Evolutionary conservation across 176 grass and related monocot species (phyloP).

Genomic region (Cenchrus fungigraminus): DNA sequence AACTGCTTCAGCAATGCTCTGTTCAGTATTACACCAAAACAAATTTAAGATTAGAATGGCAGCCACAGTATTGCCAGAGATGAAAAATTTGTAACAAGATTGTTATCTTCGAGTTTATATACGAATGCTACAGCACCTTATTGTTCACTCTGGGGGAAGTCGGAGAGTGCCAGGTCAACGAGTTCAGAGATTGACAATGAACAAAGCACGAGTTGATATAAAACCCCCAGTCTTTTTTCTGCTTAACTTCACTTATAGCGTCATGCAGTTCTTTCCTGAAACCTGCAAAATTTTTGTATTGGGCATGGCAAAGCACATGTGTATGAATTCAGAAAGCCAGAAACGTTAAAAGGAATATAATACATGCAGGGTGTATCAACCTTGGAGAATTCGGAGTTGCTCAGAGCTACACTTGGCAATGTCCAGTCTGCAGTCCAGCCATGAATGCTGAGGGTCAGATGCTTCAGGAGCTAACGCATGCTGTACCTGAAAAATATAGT

Average conservation of each 20-base stretch:
- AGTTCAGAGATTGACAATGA: conserved; percentile 70
- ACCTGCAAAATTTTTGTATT: conserved; percentile 44
- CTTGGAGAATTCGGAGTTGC: conserved; percentile 76
- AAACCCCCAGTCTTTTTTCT: conserved; percentile 69
- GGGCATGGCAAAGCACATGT: background rate
- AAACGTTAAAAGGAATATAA: background rate
- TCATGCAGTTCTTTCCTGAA: conserved; percentile 61
- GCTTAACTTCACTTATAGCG: conserved; percentile 44
- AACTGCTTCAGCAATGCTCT: conserved; percentile 80
- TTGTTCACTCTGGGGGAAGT: conserved; percentile 66
- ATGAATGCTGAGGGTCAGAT: conserved; percentile 64
- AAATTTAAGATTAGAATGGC: background rate
- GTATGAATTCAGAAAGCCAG: background rate
- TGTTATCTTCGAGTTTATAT: background rate
- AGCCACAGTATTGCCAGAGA: background rate
- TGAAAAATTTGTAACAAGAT: background rate
- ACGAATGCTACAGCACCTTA: conserved; percentile 43
- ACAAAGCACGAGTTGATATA: conserved; percentile 79
- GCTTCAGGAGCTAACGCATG: conserved; percentile 65
- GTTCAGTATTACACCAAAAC: conserved; percentile 5
- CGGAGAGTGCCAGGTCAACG: conserved; percentile 69
- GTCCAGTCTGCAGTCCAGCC: conserved; percentile 70
- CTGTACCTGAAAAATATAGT: conserved; percentile 63
- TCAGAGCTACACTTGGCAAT: conserved; percentile 71
- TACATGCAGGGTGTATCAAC: conserved; percentile 37